Evolutionary conservation across 129 eudicot genomes (phyloP).

Genomic region (Deinandra increscens): DNA sequence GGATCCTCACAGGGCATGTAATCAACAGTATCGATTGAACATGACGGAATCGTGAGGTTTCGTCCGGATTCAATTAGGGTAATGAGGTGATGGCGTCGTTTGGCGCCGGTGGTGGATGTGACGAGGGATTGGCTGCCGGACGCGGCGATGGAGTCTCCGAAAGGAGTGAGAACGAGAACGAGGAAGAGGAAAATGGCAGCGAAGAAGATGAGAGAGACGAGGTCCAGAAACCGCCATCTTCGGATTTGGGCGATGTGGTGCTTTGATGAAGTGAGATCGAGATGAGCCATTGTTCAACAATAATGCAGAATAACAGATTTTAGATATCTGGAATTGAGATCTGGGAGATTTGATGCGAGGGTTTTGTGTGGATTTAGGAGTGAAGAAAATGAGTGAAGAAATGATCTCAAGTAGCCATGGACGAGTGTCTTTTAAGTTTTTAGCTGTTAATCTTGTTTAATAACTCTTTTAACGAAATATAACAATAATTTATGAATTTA

Average conservation of each 20-base stretch:
- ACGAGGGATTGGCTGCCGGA: slow-evolving; percentile 73
- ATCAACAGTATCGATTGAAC: slow-evolving; percentile 68
- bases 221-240: slow-evolving; percentile 70
- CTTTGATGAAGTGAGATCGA: slow-evolving; percentile 60
- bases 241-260: slow-evolving; percentile 29
- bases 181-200: slow-evolving; percentile 66
- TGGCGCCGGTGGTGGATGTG: slow-evolving; percentile 54
- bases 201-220: slow-evolving; percentile 60
- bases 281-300: slow-evolving; percentile 44
- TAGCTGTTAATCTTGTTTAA: too few relatives aligned
- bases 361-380: slow-evolving; percentile 28
- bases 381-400: too few relatives aligned
- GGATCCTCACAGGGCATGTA: slow-evolving; percentile 99
- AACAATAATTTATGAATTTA: too few relatives aligned
- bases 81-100: slow-evolving; percentile 53
- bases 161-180: slow-evolving; percentile 63
- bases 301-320: neutral
- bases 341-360: slow-evolving; percentile 16
- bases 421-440: slow-evolving; percentile 16
- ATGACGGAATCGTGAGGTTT: slow-evolving; percentile 42
- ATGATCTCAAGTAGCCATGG: neutral
- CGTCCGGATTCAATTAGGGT: slow-evolving; percentile 51
- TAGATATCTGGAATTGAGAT: slow-evolving; percentile 12
- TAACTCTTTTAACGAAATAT: too few relatives aligned
- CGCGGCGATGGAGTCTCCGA: slow-evolving; percentile 83